phyloP scores from a whole-genome alignment of 2,329 filamentous ascomycete genomes.

The Lecanosticta acicola region DNA sequence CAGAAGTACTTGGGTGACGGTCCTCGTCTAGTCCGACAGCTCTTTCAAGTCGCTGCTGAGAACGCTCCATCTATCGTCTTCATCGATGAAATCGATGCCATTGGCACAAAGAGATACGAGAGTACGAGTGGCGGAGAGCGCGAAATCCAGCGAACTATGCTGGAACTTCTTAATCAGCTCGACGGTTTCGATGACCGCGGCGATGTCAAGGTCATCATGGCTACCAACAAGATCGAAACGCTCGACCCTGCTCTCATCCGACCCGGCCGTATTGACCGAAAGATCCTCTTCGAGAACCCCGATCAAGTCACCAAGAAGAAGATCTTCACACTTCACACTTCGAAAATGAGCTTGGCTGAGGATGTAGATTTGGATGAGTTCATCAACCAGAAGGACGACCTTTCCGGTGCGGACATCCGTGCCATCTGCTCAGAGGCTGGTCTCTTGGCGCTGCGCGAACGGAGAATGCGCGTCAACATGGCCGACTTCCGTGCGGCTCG shows the following conservation, averaged over 20 bases:
- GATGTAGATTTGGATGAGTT: slow-evolving; percentile 99
- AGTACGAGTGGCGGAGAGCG: slow-evolving; percentile 94
- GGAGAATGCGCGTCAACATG: slow-evolving; percentile 98
- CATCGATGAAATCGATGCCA: slow-evolving; percentile 98
- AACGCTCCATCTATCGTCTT: slow-evolving; percentile 97
- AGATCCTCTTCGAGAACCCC: slow-evolving; percentile 76
- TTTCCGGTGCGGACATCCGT: slow-evolving; percentile 96
- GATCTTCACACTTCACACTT: slow-evolving; percentile 97
- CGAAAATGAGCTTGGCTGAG: slow-evolving; percentile 93
- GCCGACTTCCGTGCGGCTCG: slow-evolving; percentile 89
- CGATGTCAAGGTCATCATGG: slow-evolving; percentile 99
- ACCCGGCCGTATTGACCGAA: slow-evolving; percentile 95
- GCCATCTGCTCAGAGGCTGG: slow-evolving; percentile 97
- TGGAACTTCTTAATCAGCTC: slow-evolving; percentile 95
- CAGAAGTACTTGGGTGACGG: slow-evolving; percentile 98
- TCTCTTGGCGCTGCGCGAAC: slow-evolving; percentile 85
- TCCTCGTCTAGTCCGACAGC: slow-evolving; percentile 86
- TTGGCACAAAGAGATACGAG: slow-evolving; percentile 97
- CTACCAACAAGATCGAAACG: slow-evolving; percentile 99
- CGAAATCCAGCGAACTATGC: slow-evolving; percentile 96
- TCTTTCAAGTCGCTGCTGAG: slow-evolving; percentile 93
- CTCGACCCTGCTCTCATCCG: slow-evolving; percentile 93
- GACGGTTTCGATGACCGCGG: slow-evolving; percentile 98
- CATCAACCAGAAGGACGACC: slow-evolving; percentile 95
- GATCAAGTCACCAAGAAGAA: slow-evolving; percentile 91